Percentiles rank a stretch among this genome's conserved stretches.
Conservation (phyloP, 1,139 yeast genomes). For the Blastobotrys malaysiensis region DNA sequence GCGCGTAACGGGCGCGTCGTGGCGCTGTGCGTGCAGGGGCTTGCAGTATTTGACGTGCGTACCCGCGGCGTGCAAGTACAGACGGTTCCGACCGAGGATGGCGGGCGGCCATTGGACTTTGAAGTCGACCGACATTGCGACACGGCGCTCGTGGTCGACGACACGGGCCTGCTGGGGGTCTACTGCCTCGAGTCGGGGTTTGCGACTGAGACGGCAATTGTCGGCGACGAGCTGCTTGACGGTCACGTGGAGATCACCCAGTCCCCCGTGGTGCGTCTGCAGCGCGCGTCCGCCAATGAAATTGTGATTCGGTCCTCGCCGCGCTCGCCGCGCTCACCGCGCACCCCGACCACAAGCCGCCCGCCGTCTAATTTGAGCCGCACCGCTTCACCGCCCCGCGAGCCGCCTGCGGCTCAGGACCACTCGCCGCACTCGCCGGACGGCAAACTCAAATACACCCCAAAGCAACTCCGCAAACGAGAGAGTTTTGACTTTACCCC, state of each 20-base stretch:
- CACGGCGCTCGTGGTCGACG: not conserved
- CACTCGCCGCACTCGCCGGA: not conserved
- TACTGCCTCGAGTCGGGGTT: not conserved
- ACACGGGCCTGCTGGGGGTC: not conserved
- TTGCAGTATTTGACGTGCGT: not conserved
- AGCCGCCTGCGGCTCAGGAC: not conserved
- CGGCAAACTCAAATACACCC: not conserved
- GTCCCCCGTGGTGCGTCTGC: not conserved
- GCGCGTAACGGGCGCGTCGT: not conserved
- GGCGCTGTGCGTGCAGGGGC: not conserved
- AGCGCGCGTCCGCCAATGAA: not conserved
- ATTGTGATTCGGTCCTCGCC: not conserved
- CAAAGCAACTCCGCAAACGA: not conserved
- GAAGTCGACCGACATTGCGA: not conserved
- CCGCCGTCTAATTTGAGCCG: not conserved
- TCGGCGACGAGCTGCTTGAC: not conserved
- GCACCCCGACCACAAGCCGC: not conserved
- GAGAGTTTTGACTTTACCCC: not conserved
- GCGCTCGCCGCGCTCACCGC: not conserved
- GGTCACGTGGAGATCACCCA: not conserved
- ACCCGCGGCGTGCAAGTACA: not conserved
- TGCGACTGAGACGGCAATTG: not conserved
- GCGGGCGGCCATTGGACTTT: not conserved
- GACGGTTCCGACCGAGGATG: not conserved
- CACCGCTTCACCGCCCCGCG: not conserved